Conservation (phyloP, 1,284 basidiomycete species). For the Marasmius fiardii region DNA sequence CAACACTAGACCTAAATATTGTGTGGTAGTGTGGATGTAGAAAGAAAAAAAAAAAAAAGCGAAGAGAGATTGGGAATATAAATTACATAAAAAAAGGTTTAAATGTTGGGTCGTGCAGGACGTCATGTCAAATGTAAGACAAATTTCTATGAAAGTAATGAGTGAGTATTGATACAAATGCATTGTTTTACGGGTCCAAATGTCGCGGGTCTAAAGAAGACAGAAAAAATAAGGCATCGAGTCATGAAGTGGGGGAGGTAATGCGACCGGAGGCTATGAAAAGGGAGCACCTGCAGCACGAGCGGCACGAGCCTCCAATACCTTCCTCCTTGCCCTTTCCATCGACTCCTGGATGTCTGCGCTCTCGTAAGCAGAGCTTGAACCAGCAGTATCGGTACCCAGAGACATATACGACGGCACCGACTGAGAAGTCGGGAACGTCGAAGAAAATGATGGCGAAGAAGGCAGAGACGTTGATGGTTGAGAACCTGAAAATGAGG, state of each 20-base stretch:
- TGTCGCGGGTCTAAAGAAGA: neutral
- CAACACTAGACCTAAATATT: neutral
- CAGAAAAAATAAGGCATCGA: neutral
- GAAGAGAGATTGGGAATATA: neutral
- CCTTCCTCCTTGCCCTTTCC: conserved; percentile 49
- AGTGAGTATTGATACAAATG: neutral
- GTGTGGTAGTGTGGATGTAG: neutral
- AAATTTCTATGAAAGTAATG: neutral
- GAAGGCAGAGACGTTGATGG: neutral
- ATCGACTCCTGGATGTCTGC: conserved; percentile 61
- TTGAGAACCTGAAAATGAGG: neutral
- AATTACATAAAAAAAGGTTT: neutral
- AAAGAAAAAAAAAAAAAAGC: neutral
- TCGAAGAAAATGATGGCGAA: neutral
- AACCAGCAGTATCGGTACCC: neutral
- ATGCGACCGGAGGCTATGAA: neutral
- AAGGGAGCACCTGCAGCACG: neutral
- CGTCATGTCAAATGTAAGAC: neutral
- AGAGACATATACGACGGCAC: neutral
- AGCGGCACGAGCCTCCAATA: conserved; percentile 3
- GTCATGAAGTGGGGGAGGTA: neutral
- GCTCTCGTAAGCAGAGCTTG: conserved; percentile 48
- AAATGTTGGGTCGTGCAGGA: neutral
- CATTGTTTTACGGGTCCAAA: neutral
- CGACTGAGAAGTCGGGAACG: no score